Evolutionary conservation across 202 grass and related monocot species (phyloP).

Genomic region (Cymbopogon flexuosus): DNA sequence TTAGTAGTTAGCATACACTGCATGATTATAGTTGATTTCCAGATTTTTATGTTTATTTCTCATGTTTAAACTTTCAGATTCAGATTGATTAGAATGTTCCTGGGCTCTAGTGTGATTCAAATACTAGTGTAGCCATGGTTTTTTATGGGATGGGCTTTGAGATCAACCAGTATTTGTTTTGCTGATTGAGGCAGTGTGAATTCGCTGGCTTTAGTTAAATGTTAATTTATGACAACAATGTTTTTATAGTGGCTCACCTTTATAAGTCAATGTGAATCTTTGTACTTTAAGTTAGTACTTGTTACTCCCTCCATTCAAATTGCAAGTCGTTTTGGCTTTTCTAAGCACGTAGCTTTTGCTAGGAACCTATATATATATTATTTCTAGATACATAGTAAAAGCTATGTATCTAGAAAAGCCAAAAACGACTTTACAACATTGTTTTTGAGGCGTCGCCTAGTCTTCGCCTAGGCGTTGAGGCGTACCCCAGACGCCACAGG

Average conservation of each 20-base stretch:
- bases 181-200: neutral
- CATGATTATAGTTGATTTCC: neutral
- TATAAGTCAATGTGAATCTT: neutral
- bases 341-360: too few relatives aligned
- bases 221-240: neutral
- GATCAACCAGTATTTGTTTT: neutral
- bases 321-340: too few relatives aligned
- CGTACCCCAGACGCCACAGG: too few relatives aligned
- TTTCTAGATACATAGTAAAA: too few relatives aligned
- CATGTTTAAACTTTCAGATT: slow-evolving; percentile 3
- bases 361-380: too few relatives aligned
- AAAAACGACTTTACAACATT: too few relatives aligned
- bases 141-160: neutral
- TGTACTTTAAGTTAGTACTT: neutral
- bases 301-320: neutral
- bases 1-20: neutral
- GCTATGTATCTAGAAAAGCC: too few relatives aligned
- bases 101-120: neutral
- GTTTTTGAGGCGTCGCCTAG: too few relatives aligned
- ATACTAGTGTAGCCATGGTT: neutral
- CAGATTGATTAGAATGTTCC: neutral
- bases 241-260: neutral
- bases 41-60: slow-evolving; percentile 2
- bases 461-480: too few relatives aligned
- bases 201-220: neutral